Evolutionary conservation across 345 rosid species (phyloP).

Genomic region (Aegle marmelos): DNA sequence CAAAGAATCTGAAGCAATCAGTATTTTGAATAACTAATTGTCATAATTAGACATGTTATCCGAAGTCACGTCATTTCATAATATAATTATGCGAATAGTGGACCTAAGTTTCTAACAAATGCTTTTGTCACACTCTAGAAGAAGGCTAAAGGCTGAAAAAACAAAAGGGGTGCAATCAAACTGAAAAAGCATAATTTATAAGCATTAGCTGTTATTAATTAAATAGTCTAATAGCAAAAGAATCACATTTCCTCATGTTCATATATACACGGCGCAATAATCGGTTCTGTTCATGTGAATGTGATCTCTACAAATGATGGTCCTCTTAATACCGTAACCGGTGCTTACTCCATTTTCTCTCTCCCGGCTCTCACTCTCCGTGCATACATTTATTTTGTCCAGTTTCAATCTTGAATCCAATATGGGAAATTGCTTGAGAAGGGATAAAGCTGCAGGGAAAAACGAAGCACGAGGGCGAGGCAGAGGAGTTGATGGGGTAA

Average conservation of each 20-base stretch:
- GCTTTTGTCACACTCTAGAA: neutral
- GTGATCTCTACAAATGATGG: slow-evolving; percentile 30
- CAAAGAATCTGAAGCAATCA: neutral
- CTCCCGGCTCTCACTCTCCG: slow-evolving; percentile 7
- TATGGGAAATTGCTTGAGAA: slow-evolving; percentile 44
- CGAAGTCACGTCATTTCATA: neutral
- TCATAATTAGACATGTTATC: too few relatives aligned
- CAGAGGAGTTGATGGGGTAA: neutral
- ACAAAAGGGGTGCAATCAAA: neutral
- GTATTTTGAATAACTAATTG: neutral
- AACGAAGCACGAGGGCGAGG: neutral
- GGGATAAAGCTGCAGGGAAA: slow-evolving; percentile 12
- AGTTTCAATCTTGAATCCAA: neutral
- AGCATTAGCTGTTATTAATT: neutral
- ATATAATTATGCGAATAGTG: neutral
- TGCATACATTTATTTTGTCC: neutral
- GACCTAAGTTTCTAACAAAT: slow-evolving; percentile 1
- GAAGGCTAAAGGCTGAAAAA: too few relatives aligned
- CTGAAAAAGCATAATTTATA: neutral
- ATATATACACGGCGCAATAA: slow-evolving; percentile 45
- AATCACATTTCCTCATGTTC: slow-evolving; percentile 1
- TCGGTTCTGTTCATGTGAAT: slow-evolving; percentile 54
- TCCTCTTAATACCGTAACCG: slow-evolving; percentile 4
- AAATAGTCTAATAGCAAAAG: slow-evolving; percentile 1
- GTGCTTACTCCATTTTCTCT: neutral